Evolutionary conservation across 1,284 basidiomycete species (phyloP).

Genomic region (Puccinia coronata): DNA sequence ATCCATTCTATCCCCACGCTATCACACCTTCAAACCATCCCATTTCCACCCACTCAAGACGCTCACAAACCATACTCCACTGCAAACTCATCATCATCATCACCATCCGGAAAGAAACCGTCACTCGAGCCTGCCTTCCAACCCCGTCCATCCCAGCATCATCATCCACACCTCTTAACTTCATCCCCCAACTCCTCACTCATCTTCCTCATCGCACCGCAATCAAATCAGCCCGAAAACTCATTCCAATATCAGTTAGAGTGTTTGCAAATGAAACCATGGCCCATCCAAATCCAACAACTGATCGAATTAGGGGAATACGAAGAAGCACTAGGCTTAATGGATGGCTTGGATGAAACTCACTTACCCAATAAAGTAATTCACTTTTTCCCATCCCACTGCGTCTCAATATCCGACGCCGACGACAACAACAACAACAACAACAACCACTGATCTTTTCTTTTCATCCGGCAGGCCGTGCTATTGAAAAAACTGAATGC

Average conservation of each 20-base stretch:
- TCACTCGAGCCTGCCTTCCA: constrained; percentile 59
- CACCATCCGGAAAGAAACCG: constrained; percentile 62
- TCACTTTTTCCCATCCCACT: not conserved
- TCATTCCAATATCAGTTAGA: constrained; percentile 75
- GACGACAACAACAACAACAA: no score
- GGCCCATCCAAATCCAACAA: constrained; percentile 81
- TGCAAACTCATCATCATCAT: not conserved
- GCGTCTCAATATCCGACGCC: no score
- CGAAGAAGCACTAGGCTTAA: constrained; percentile 74
- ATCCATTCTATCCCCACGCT: constrained; percentile 77
- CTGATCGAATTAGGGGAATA: constrained; percentile 73
- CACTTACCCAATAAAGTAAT: constrained; percentile 70
- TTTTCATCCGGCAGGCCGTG: constrained; percentile 52
- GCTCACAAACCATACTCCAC: constrained; percentile 55
- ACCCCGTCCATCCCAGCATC: not conserved
- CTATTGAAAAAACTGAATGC: constrained; percentile 60
- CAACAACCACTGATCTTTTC: not conserved
- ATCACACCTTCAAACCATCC: constrained; percentile 67
- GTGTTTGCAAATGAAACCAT: constrained; percentile 71
- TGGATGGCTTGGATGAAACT: constrained; percentile 71
- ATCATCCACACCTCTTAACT: constrained; percentile 52
- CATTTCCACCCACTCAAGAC: constrained; percentile 64
- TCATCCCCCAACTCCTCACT: constrained; percentile 61
- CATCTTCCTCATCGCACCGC: constrained; percentile 72
- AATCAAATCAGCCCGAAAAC: constrained; percentile 67